Conservation (phyloP, 805 yeast genomes). For the Kregervanrija pseudodelftensis region DNA sequence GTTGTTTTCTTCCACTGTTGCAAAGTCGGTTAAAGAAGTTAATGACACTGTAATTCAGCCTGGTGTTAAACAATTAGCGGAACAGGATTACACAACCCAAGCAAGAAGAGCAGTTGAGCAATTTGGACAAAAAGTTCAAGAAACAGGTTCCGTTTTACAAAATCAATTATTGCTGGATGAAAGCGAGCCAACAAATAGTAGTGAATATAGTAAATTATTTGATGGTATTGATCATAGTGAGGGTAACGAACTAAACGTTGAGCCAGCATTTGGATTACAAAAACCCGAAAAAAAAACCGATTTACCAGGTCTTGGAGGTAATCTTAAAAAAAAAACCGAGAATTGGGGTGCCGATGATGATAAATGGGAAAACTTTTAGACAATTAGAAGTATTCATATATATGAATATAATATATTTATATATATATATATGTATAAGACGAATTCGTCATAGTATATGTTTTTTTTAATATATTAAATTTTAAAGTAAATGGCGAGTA, state of each 20-base stretch:
- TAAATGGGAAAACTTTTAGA: slow-evolving; percentile 61
- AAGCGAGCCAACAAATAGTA: slow-evolving; percentile 7
- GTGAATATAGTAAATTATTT: slow-evolving; percentile 46
- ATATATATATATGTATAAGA: too few species aligned
- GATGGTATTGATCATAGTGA: slow-evolving; percentile 45
- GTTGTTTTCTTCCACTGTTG: slow-evolving; percentile 75
- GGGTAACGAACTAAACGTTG: slow-evolving; percentile 32
- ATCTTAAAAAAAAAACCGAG: slow-evolving; percentile 25
- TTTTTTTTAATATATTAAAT: too few species aligned
- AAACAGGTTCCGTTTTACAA: slow-evolving; percentile 71
- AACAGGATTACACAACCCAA: slow-evolving; percentile 70
- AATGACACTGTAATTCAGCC: slow-evolving; percentile 88
- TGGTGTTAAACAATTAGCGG: slow-evolving; percentile 72
- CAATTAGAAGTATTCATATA: not conserved
- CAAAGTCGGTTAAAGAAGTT: slow-evolving; percentile 78
- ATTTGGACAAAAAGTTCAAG: slow-evolving; percentile 90
- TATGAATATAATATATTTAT: not conserved
- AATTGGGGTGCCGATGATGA: slow-evolving; percentile 40
- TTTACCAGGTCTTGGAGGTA: slow-evolving; percentile 41
- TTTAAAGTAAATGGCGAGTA: too few species aligned
- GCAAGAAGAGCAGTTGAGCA: slow-evolving; percentile 93
- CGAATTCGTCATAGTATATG: too few species aligned
- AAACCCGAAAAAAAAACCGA: slow-evolving; percentile 55
- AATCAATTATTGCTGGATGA: slow-evolving; percentile 34
- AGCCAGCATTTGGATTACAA: slow-evolving; percentile 59